Evolutionary conservation across 768 basidiomycete genomes (phyloP).

Genomic region (Sporobolomyces roseus): DNA sequence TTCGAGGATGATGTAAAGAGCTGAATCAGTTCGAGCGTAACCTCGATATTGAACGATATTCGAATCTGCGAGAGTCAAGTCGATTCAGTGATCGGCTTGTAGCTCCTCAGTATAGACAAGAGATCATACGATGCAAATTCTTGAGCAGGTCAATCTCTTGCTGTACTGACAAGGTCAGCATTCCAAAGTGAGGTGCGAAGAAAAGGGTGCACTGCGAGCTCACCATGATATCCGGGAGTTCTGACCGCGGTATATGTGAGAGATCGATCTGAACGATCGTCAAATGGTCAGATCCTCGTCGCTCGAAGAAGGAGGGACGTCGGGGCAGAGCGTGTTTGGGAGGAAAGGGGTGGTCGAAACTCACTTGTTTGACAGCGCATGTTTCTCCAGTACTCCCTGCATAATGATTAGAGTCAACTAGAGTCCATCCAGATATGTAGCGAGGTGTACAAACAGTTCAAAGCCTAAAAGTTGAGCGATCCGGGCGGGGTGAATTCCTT

Average conservation of each 20-base stretch:
- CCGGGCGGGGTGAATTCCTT: background rate
- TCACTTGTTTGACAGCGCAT: constrained; percentile 85
- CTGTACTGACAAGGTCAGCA: constrained; percentile 54
- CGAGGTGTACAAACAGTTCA: constrained; percentile 27
- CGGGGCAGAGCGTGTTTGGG: background rate
- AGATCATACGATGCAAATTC: constrained; percentile 89
- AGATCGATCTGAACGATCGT: constrained; percentile 63
- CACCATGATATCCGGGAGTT: constrained; percentile 96
- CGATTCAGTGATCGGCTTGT: too few species aligned
- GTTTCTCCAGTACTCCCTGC: constrained; percentile 88
- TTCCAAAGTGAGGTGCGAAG: too few species aligned
- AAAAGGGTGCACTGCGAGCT: background rate
- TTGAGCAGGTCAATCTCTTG: constrained; percentile 96
- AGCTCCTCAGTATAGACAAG: too few species aligned
- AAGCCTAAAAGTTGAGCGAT: constrained; percentile 33
- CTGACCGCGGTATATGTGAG: constrained; percentile 85
- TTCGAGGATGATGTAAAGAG: constrained; percentile 95
- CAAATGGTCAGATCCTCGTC: background rate
- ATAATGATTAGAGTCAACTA: constrained; percentile 44
- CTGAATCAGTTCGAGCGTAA: constrained; percentile 89
- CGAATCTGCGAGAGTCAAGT: constrained; percentile 58
- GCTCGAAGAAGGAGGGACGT: background rate
- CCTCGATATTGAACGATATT: constrained; percentile 99
- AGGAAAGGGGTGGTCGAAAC: background rate
- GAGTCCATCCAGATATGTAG: too few species aligned